phyloP scores from a whole-genome alignment of 2,329 filamentous ascomycete species.

The Biscogniauxia sp. region DNA sequence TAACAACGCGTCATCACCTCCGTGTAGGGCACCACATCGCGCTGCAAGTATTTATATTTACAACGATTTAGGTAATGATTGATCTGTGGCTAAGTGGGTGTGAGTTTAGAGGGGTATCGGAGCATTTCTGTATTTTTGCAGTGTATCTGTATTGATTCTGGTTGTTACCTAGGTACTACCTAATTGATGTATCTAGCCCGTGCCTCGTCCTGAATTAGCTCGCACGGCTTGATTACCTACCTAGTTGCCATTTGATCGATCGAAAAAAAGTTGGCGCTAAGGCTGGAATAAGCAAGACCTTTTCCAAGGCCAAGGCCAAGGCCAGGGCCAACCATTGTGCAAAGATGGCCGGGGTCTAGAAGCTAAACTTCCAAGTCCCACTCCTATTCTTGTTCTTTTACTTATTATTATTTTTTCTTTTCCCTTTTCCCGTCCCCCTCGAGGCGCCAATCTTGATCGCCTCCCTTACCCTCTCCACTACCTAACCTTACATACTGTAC shows the following conservation, averaged over 20 bases:
- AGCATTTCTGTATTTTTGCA: no score
- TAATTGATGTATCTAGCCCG: no score
- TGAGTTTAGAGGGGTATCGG: not conserved
- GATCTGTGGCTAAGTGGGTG: not conserved
- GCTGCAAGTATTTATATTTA: no score
- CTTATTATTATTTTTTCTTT: constrained; percentile 1
- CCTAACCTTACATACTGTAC: not conserved
- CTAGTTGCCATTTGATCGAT: not conserved
- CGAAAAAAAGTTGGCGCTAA: not conserved
- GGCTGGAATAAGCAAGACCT: not conserved
- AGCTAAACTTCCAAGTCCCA: not conserved
- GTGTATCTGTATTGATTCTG: not conserved
- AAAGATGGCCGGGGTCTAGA: not conserved
- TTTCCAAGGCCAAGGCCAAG: not conserved
- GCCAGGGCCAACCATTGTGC: not conserved
- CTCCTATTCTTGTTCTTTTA: constrained; percentile 2
- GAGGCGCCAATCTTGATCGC: constrained; percentile 1
- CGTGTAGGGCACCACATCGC: not conserved
- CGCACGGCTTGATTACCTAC: not conserved
- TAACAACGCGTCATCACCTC: not conserved
- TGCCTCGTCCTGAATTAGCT: not conserved
- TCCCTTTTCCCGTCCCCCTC: no score
- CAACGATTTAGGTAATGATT: no score
- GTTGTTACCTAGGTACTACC: not conserved
- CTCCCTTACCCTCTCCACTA: not conserved